phyloP scores from a whole-genome alignment of 2,329 filamentous ascomycete genomes.

The Rutstroemia sp. region DNA sequence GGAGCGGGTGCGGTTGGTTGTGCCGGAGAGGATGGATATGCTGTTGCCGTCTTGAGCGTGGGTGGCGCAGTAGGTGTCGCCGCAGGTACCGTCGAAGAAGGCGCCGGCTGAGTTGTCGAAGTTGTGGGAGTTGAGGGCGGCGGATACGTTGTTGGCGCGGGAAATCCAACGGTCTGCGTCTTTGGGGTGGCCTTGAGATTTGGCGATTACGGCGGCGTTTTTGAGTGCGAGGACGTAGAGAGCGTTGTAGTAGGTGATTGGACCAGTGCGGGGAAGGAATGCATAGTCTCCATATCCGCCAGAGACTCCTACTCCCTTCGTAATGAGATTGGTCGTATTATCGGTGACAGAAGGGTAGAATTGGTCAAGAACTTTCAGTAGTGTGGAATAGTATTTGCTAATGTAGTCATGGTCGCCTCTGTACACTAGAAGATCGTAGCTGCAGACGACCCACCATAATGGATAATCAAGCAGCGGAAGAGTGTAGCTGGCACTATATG shows the following conservation, averaged over 20 bases:
- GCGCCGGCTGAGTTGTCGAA: conserved; percentile 38
- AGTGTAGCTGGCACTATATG: conserved; percentile 35
- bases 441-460: conserved; percentile 44
- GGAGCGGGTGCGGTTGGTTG: conserved; percentile 26
- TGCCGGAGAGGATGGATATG: conserved; percentile 36
- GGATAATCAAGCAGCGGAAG: conserved; percentile 45
- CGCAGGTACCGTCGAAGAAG: conserved; percentile 37
- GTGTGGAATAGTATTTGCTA: conserved; percentile 34
- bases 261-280: conserved; percentile 39
- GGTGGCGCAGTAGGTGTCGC: conserved; percentile 16
- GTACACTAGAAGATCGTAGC: conserved; percentile 42
- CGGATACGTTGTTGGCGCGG: conserved; percentile 31
- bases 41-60: conserved; percentile 47
- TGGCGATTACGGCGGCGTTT: conserved; percentile 38
- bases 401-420: conserved; percentile 39
- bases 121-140: conserved; percentile 30
- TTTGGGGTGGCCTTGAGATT: conserved; percentile 21
- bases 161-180: conserved; percentile 36
- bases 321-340: conserved; percentile 33
- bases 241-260: conserved; percentile 46
- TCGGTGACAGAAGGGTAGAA: conserved; percentile 40
- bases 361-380: conserved; percentile 36
- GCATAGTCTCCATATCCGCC: conserved; percentile 43
- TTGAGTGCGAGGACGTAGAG: conserved; percentile 40
- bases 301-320: conserved; percentile 32